Evolutionary conservation across 768 basidiomycete genomes (phyloP), one percentile per base, ranked within the genome.

Genomic region (Gyrodon lividus): DNA sequence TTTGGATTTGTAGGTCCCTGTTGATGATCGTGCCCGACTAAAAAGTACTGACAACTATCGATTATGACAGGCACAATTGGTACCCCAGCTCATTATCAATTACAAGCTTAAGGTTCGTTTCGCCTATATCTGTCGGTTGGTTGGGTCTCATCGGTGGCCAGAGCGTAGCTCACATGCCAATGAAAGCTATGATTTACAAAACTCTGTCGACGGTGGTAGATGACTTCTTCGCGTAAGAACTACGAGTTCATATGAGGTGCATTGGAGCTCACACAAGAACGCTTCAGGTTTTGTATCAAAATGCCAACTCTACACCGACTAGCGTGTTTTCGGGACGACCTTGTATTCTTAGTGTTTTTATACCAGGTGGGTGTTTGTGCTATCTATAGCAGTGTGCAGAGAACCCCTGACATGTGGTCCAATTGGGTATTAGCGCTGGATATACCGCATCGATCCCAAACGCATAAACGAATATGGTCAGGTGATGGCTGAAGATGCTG

Each of bases 101-200:
- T 97, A 95, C 74, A 96, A 96, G 70, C 80, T 98, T 53, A 94
- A 94, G 87, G 86, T 87, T 58, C 54, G 72, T 64, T 46, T 50
- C 58, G 48, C 19, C 59, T 43, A 51, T 52, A 46, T 53, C 52
- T 37, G n/a, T 52, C 20, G 19, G 23, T 31, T 44, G 46, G 50
- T 17, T 16, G 20, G 10, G 31, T 28, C 49, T 54, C 35, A 59
- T 57, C 42, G 23, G 41, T 19, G 24, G 48, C 23, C 72, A 94
- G 88, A 92, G 88, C 67, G 94, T 97, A 31, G 89, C 96, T 40
- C 96, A 98, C 67, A 93, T 98, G 87, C 95, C 95, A 17, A 95
- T 97, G 87, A 97, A 95, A 69, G 89, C 95, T 4, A 93, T 98
- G 91, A 86, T 94, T 59, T 96, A 93, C 78, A 97, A 96, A 74